These are phyloP conservation scores for Torulaspora maleeae DNA, from an alignment of 805 yeast species.

Conservation along the genomic window DNA sequence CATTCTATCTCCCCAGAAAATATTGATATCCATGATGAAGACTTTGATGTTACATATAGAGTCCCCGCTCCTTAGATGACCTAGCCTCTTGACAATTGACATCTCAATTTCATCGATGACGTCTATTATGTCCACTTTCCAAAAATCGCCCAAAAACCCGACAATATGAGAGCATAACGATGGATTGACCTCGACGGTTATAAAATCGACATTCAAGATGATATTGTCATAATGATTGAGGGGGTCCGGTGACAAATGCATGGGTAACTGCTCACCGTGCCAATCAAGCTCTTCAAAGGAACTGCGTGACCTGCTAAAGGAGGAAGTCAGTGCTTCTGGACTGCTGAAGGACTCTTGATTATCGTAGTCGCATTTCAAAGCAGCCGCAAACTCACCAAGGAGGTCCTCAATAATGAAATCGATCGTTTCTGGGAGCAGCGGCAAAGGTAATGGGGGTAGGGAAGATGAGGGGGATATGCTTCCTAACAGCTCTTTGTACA, in stretches of 20 bases:
- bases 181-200: conserved; percentile 39
- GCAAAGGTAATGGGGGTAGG: conserved; percentile 59
- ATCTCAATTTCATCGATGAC: conserved; percentile 64
- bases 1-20: conserved; percentile 22
- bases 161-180: conserved; percentile 38
- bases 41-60: conserved; percentile 17
- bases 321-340: neutral
- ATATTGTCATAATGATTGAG: conserved; percentile 14
- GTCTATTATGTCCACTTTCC: conserved; percentile 41
- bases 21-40: conserved; percentile 17
- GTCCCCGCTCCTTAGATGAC: conserved; percentile 26
- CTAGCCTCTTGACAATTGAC: conserved; percentile 47
- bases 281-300: neutral
- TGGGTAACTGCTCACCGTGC: neutral
- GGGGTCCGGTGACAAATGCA: conserved; percentile 4
- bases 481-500: conserved; percentile 48
- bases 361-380: conserved; percentile 1
- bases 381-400: conserved; percentile 24
- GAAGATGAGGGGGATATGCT: conserved; percentile 56
- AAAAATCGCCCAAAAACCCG: conserved; percentile 35
- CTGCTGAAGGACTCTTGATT: neutral
- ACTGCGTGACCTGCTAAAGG: conserved; percentile 2
- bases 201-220: conserved; percentile 42
- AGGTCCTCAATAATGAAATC: conserved; percentile 40
- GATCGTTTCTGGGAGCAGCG: conserved; percentile 48